Base-by-base conservation (phyloP, 345 rosid genomes). In the Camelina hispida region DNA sequence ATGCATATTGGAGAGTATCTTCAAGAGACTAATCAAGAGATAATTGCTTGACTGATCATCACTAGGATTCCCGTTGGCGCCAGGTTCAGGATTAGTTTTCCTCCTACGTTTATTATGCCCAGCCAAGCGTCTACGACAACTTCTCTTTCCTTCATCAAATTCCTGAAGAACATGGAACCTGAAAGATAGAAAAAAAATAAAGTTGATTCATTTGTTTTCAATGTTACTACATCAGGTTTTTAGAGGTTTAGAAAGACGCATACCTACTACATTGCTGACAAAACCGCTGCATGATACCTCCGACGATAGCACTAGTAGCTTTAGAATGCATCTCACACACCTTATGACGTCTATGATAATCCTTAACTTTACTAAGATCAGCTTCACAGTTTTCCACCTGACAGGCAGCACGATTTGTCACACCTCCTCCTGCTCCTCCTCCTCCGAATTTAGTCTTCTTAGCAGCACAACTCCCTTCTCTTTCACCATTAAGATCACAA, bases 241-340 rank as follows among this genome's bases (percentile, higher is more conserved):
- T 16, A 32, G 30, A 43, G 52, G 61, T 63, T 50, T 42, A 6
- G 25, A 48, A 34, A 34, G 67, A 43, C 4, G 38, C 85, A 81
- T 83, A 96, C 99, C 98, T 84, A 80, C 99, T 96, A 71, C 99
- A 96, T 85, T 96, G 99, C 84, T 96, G 99, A 84, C 99, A 96
- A 74, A 96, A 96, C 34, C 99, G 91, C 88, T 96, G 99, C 98
- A 96, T 84, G 22, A 83, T 83, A 65, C 84, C 88, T 67, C 95
- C 97, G 17, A 96, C 98, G 22, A 89, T 84, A 0, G 99, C 98
- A 75, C 85, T 91, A 68, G 79, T 84, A 68, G 95, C 95, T 76
- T 96, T 96, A 47, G 99, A 93, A 83, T 96, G 99, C 88, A 87
- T 74, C 87, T 93, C 91, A 76, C 99, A 96, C 3, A 96, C 99